Evolutionary conservation across 164 flowering plant genomes (phyloP).

Genomic region (Warburgia ugandensis): DNA sequence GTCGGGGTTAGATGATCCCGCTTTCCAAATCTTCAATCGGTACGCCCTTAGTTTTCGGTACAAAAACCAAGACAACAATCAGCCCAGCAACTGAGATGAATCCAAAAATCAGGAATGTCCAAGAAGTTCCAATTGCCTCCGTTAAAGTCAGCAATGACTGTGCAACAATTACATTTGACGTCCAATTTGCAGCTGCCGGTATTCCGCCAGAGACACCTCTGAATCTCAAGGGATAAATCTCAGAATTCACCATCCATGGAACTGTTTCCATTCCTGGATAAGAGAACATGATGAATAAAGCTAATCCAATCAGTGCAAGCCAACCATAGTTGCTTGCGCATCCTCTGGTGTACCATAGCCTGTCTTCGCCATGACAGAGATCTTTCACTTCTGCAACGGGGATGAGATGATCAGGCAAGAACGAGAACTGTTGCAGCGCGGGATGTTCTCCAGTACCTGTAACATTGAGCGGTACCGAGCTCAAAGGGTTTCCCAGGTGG

Average conservation of each 20-base stretch:
- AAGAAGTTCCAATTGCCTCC: slow-evolving; percentile 44
- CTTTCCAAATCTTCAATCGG: slow-evolving; percentile 63
- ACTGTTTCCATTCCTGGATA: slow-evolving; percentile 76
- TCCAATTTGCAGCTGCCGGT: slow-evolving; percentile 60
- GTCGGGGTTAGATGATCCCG: slow-evolving; percentile 34
- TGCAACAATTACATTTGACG: slow-evolving; percentile 48
- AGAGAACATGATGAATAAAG: slow-evolving; percentile 51
- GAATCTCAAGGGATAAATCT: slow-evolving; percentile 57
- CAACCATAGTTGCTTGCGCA: slow-evolving; percentile 56
- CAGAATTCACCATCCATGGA: slow-evolving; percentile 75
- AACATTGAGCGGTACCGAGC: slow-evolving; percentile 7
- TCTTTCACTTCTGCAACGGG: slow-evolving; percentile 13
- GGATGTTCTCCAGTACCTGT: slow-evolving; percentile 16
- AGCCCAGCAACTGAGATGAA: slow-evolving; percentile 33
- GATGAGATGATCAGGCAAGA: slow-evolving; percentile 48
- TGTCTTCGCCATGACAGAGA: slow-evolving; percentile 23
- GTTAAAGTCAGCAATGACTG: slow-evolving; percentile 49
- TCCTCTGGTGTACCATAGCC: slow-evolving; percentile 56
- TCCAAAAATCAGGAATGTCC: slow-evolving; percentile 47
- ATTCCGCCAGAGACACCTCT: slow-evolving; percentile 62
- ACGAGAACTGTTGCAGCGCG: slow-evolving; percentile 58
- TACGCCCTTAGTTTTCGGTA: slow-evolving; percentile 65
- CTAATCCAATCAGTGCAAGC: slow-evolving; percentile 47
- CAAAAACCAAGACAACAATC: slow-evolving; percentile 37
- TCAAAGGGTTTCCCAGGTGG: slow-evolving; percentile 28